phyloP scores from a whole-genome alignment of 140 eudicot genomes.

The Stevia rebaudiana region DNA sequence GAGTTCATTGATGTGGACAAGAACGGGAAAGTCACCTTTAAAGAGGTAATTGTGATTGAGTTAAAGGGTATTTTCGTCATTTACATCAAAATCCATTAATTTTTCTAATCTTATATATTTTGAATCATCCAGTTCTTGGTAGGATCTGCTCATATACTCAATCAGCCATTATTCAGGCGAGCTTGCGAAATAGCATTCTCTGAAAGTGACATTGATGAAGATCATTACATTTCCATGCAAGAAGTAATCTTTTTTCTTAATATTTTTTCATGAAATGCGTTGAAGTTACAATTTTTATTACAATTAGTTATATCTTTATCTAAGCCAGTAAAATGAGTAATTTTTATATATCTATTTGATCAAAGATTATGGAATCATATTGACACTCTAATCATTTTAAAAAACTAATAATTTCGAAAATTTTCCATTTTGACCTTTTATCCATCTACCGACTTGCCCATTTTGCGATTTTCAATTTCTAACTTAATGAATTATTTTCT shows the following conservation, averaged over 20 bases:
- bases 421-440: neutral
- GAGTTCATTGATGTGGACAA: constrained; percentile 66
- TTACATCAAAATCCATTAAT: neutral
- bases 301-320: neutral
- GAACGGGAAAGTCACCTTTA: constrained; percentile 60
- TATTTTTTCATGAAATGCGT: neutral
- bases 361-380: no score
- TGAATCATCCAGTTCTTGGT: constrained; percentile 64
- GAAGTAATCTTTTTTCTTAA: constrained; percentile 39
- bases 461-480: neutral
- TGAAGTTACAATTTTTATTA: neutral
- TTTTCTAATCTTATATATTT: neutral
- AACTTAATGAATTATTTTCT: constrained; percentile 13
- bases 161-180: constrained; percentile 58
- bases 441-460: neutral
- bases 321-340: neutral
- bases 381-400: no score
- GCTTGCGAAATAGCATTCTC: constrained; percentile 79
- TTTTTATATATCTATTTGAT: no score
- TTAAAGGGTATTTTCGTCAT: constrained; percentile 11
- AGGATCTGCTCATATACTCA: constrained; percentile 73
- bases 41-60: constrained; percentile 42
- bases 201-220: constrained; percentile 39
- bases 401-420: neutral
- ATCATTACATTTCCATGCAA: constrained; percentile 45